Evolutionary conservation across 2,329 filamentous ascomycete genomes (phyloP).

Genomic region (Diaporthe australafricana): DNA sequence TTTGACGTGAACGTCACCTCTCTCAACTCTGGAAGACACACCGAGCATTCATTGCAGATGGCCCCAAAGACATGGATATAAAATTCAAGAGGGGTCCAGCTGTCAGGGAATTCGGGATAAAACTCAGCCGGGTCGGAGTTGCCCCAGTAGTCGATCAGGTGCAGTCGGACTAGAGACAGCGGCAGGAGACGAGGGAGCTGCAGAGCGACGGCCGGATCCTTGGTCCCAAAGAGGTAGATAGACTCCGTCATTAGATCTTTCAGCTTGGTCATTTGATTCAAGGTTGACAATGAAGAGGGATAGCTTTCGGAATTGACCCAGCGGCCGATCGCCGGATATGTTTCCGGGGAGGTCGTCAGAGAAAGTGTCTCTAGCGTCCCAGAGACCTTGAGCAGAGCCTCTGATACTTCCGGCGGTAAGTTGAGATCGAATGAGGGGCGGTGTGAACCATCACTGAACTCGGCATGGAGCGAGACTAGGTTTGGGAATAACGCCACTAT

Average conservation of each 20-base stretch:
- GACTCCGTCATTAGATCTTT: not conserved
- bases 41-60: not conserved
- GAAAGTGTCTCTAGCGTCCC: not conserved
- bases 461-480: not conserved
- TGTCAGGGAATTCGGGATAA: not conserved
- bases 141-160: conserved; percentile 2
- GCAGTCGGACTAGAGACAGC: not conserved
- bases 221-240: conserved; percentile 1
- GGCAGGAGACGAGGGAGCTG: not conserved
- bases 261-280: not conserved
- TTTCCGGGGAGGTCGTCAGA: not conserved
- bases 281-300: not conserved
- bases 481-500: not conserved
- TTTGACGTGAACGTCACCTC: not conserved
- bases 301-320: not conserved
- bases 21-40: not conserved
- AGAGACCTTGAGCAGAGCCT: not conserved
- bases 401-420: no score
- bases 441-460: not conserved
- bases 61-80: not conserved
- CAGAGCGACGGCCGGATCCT: not conserved
- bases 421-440: no score
- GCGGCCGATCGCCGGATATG: not conserved
- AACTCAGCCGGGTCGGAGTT: not conserved
- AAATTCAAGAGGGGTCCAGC: not conserved